phyloP scores from a whole-genome alignment of 1,139 yeast species.

The Yarrowia galli region DNA sequence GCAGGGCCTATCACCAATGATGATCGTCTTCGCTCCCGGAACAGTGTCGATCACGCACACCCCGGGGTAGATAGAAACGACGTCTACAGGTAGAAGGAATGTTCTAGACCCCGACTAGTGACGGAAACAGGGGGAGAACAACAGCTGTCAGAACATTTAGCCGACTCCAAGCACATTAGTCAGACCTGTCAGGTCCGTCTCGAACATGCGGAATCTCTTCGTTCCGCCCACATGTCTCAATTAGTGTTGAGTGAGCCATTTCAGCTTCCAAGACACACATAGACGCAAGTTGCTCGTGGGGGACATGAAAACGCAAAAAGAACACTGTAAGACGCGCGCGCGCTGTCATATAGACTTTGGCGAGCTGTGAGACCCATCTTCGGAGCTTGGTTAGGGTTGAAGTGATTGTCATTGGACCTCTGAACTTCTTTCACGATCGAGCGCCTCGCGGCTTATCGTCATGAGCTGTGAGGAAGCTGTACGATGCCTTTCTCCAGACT shows the following conservation, averaged over 20 bases:
- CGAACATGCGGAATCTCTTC: no score
- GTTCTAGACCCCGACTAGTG: neutral
- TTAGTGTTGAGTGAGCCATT: neutral
- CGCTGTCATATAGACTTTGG: neutral
- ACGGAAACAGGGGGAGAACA: neutral
- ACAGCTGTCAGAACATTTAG: neutral
- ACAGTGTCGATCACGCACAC: neutral
- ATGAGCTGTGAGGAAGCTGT: no score
- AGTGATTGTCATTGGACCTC: neutral
- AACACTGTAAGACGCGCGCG: conserved; percentile 7
- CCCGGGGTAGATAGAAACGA: neutral
- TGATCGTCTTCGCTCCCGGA: neutral
- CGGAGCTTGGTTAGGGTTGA: conserved; percentile 6
- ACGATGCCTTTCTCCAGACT: no score
- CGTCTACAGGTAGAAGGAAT: no score
- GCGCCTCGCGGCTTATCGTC: no score
- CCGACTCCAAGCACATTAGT: no score
- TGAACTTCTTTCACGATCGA: neutral
- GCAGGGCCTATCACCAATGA: neutral
- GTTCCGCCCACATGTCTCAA: neutral
- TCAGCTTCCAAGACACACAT: neutral
- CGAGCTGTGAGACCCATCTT: neutral
- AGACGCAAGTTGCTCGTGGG: neutral
- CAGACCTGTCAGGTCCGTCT: no score
- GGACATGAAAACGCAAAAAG: conserved; percentile 2